Percentiles rank a stretch among this genome's conserved stretches.
These are phyloP conservation scores for Termitomyces sp. DNA, from an alignment of 768 basidiomycete species.

Conservation along the genomic window DNA sequence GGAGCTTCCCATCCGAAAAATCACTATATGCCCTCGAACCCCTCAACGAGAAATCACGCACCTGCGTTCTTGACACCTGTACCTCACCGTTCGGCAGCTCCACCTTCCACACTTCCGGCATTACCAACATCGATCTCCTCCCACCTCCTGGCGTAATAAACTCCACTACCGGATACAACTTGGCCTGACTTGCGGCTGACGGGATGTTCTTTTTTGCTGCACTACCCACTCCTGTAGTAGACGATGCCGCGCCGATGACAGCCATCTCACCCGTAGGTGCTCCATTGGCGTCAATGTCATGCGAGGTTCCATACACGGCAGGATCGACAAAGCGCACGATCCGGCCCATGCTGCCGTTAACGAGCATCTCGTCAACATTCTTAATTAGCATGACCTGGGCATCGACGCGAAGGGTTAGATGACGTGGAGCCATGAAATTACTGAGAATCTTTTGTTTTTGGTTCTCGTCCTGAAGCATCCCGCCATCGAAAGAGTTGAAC, in stretches of 20 bases:
- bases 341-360: conserved; percentile 92
- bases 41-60: conserved; percentile 24
- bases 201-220: conserved; percentile 21
- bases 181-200: conserved; percentile 8
- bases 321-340: conserved; percentile 70
- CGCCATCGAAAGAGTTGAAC: conserved; percentile 62
- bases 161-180: conserved; percentile 66
- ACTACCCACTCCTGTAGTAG: conserved; percentile 14
- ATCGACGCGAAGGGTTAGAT: conserved; percentile 64
- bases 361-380: conserved; percentile 84
- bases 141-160: conserved; percentile 60
- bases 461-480: conserved; percentile 40
- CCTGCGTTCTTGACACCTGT: conserved; percentile 76
- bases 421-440: conserved; percentile 86
- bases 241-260: conserved; percentile 24
- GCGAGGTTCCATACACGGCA: conserved; percentile 34
- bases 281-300: conserved; percentile 23
- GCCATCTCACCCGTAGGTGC: conserved; percentile 21
- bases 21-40: neutral
- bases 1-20: conserved; percentile 45
- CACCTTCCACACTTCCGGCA: conserved; percentile 77
- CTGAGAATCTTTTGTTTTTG: conserved; percentile 74
- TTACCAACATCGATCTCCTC: conserved; percentile 49
- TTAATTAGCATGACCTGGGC: conserved; percentile 97
- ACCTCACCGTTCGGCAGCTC: conserved; percentile 85